phyloP scores from a whole-genome alignment of 1,284 basidiomycete genomes.

The Marasmius sp. region DNA sequence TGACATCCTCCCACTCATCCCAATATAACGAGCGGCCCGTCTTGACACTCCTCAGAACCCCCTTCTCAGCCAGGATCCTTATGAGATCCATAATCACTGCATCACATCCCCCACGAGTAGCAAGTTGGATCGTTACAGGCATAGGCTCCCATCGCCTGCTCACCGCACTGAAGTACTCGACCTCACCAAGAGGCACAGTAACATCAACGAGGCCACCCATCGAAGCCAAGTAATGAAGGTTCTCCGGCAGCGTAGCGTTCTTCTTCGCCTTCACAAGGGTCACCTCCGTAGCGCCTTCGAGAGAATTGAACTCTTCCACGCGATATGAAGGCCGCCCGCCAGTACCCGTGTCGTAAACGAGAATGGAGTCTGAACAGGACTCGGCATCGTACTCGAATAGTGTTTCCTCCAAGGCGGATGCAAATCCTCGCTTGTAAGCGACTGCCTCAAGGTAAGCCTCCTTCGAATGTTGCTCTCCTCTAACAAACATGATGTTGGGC shows the following conservation, averaged over 20 bases:
- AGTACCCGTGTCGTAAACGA: conserved; percentile 34
- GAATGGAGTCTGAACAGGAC: conserved; percentile 33
- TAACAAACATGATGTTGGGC: conserved; percentile 26
- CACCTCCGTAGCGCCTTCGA: conserved; percentile 27
- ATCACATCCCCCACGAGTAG: conserved; percentile 33
- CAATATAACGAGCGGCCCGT: conserved; percentile 15
- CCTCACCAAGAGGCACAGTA: conserved; percentile 35
- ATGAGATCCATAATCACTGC: conserved; percentile 30
- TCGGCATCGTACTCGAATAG: conserved; percentile 25
- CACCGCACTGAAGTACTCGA: conserved; percentile 30
- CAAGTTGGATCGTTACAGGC: conserved; percentile 34
- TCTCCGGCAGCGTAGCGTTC: conserved; percentile 22
- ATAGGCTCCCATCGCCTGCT: conserved; percentile 30
- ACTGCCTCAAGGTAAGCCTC: conserved; percentile 27
- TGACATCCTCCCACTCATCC: too few relatives aligned
- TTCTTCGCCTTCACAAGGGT: conserved; percentile 20
- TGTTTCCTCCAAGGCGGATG: conserved; percentile 19
- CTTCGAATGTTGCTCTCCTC: conserved; percentile 21
- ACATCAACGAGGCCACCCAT: conserved; percentile 35
- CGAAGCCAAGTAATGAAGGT: conserved; percentile 31
- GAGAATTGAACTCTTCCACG: conserved; percentile 28
- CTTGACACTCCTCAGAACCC: conserved; percentile 22
- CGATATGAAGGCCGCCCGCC: conserved; percentile 34
- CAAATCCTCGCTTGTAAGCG: conserved; percentile 22
- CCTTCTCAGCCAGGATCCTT: conserved; percentile 23